Base-by-base conservation (phyloP, 1,284 basidiomycete genomes). In the Ceratobasidium sp. region DNA sequence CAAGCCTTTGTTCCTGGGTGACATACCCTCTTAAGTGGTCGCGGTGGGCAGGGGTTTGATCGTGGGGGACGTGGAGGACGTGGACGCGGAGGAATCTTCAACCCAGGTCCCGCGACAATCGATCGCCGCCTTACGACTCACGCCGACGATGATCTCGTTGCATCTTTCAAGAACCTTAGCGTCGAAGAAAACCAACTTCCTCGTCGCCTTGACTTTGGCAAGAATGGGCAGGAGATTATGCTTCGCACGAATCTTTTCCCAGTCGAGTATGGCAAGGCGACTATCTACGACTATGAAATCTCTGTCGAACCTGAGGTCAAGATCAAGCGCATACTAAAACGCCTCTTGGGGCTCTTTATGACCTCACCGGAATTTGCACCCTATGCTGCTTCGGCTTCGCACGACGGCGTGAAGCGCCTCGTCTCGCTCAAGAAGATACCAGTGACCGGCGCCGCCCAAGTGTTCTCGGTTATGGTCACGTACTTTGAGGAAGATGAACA, bases 231-330 rank as follows among this genome's bases (percentile, higher is more conserved):
- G 13, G 78, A 82, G 43, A 89, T 93, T 82, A 90, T 88, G 78
- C 85, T 94, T 51, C 89, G 92, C 15, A 86, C 92, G 15, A 94
- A 94, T 79, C 93, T 90, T 84, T 94, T 94, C 83, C 89, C 92
- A 0, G 86, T 94, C 22, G 86, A 85, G 54, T 66, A 77, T 44
- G 90, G 90, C 0, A 89, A 89, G 69, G 87, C 85, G 0, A 87
- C 89, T 0, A 80, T 93, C 11, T 89, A 86, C 80, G 92, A 94
- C 78, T 94, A 94, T 79, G 89, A 91, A 78, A 87, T 94, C 9
- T 80, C 86, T 1, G 89, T 93, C 44, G 83, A 88, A 0, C 92
- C 92, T 1, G 81, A 83, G 8, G 84, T 85, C 17, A 82, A 87
- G 2, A 82, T 85, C 66, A 87, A 86, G 76, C 88, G 91, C 15